Evolutionary conservation across 495 filamentous ascomycete species (phyloP).

Genomic region (Penicillium goetzii): DNA sequence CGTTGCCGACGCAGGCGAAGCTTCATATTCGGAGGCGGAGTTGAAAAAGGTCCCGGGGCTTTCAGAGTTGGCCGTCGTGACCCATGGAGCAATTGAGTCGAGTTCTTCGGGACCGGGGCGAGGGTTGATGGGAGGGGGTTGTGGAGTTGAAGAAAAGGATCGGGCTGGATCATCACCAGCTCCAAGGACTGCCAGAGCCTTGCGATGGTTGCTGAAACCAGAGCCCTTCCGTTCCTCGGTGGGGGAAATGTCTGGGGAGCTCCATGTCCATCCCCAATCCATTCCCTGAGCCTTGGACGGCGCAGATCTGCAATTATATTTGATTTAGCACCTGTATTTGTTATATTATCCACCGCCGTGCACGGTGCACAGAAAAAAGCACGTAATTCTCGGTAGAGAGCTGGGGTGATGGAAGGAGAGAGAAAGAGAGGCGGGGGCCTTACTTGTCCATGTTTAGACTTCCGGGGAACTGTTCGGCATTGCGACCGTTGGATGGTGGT

Average conservation of each 20-base stretch:
- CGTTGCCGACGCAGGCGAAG: constrained; percentile 63
- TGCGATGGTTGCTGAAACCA: constrained; percentile 44
- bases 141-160: constrained; percentile 32
- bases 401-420: not conserved
- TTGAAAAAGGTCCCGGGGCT: constrained; percentile 47
- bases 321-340: constrained; percentile 1
- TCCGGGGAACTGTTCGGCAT: constrained; percentile 35
- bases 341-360: not conserved
- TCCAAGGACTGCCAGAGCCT: constrained; percentile 42
- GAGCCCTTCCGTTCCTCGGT: constrained; percentile 48
- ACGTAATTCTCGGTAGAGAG: not conserved
- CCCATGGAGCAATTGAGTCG: constrained; percentile 45
- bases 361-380: not conserved
- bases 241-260: constrained; percentile 49
- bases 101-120: constrained; percentile 32
- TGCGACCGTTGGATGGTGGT: constrained; percentile 35
- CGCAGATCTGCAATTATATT: constrained; percentile 28
- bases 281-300: constrained; percentile 27
- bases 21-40: constrained; percentile 47
- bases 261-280: constrained; percentile 49
- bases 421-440: constrained; percentile 25
- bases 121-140: constrained; percentile 34
- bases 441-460: constrained; percentile 45
- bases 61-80: constrained; percentile 40
- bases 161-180: constrained; percentile 36